Evolutionary conservation across 2,329 filamentous ascomycete genomes (phyloP).

Genomic region (Grosmannia penicillata): DNA sequence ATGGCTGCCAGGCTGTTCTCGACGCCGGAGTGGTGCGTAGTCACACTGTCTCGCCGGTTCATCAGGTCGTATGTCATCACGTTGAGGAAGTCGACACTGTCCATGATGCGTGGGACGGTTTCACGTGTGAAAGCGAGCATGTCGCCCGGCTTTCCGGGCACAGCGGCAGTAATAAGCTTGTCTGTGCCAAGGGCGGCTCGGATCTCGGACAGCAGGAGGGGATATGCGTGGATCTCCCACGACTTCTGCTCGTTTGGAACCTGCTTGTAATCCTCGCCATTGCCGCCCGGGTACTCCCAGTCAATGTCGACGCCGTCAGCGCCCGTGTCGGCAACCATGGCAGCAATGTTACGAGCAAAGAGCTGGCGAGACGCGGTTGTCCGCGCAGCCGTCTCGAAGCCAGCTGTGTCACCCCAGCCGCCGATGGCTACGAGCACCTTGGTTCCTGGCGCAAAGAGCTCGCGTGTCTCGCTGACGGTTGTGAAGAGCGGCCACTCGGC

Average conservation of each 20-base stretch:
- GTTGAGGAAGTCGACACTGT: conserved; percentile 50
- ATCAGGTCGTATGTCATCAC: conserved; percentile 61
- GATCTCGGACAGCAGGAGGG: conserved; percentile 42
- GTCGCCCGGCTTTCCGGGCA: conserved; percentile 46
- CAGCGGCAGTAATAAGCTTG: conserved; percentile 51
- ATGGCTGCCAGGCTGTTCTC: conserved; percentile 37
- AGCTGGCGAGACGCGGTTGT: conserved; percentile 32
- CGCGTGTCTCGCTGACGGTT: conserved; percentile 30
- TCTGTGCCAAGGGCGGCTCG: conserved; percentile 39
- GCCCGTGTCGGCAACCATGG: conserved; percentile 44
- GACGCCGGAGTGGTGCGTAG: conserved; percentile 49
- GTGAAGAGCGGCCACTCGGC: conserved; percentile 37
- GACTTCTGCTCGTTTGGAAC: conserved; percentile 42
- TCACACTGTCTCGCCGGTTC: conserved; percentile 54
- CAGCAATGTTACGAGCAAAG: conserved; percentile 50
- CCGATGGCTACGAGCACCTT: conserved; percentile 59
- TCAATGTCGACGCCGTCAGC: conserved; percentile 56
- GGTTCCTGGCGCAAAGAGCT: conserved; percentile 32
- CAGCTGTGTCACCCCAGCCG: conserved; percentile 56
- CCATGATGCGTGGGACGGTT: conserved; percentile 42
- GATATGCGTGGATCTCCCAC: conserved; percentile 47
- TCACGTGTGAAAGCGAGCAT: conserved; percentile 52
- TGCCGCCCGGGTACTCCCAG: conserved; percentile 50
- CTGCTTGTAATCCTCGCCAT: conserved; percentile 53
- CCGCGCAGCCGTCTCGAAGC: conserved; percentile 43